Base-by-base conservation (phyloP, 495 filamentous ascomycete genomes). In the Parathielavia hyrcaniae region DNA sequence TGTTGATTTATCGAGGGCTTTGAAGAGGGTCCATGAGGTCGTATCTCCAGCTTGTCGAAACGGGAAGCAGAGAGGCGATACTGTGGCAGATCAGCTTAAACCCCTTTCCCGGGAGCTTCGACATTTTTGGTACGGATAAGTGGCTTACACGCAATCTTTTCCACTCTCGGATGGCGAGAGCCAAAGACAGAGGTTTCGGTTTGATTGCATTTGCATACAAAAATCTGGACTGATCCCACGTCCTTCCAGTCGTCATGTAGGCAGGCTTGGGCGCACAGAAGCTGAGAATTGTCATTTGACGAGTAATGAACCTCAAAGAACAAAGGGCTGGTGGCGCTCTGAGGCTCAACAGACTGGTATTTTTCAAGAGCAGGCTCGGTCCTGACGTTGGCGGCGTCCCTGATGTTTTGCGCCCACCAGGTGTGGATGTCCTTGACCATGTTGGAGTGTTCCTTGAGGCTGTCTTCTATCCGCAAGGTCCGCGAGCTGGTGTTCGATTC, bases 371-470 rank as follows among this genome's bases (percentile, higher is more conserved):
- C 36, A n/a, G 17, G 45, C 0, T n/a, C 4, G 30, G 16, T 39
- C 14, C 13, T 19, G 17, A 13, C 17, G 1, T 9, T 13, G 8
- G 36, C 19, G 11, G 40, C 9, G 34, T 47, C 41, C 34, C 39
- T 53, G 26, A 58, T 39, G n/a, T 53, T 58, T 8, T 58, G 26
- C 0, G 56, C 20, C 56, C 56, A 58, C 56, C 56, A 58, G 16
- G 47, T 32, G 23, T 58, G 32, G 26, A 58, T 53, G 11, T 58
- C 56, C 16, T 8, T 34, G 39, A 58, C 13, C 49, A 52, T 58
- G 10, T 2, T 23, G 1, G 41, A 45, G 20, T 46, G 52, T 11
- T 45, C 22, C 12, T 12, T 50, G 0, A 58, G 34, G 34, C 32
- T 53, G 19, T 45, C 56, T 32, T 58, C 56, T 4, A 58, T 51